Evolutionary conservation across 2,329 filamentous ascomycete genomes (phyloP).

Genomic region (Calonectria montana): DNA sequence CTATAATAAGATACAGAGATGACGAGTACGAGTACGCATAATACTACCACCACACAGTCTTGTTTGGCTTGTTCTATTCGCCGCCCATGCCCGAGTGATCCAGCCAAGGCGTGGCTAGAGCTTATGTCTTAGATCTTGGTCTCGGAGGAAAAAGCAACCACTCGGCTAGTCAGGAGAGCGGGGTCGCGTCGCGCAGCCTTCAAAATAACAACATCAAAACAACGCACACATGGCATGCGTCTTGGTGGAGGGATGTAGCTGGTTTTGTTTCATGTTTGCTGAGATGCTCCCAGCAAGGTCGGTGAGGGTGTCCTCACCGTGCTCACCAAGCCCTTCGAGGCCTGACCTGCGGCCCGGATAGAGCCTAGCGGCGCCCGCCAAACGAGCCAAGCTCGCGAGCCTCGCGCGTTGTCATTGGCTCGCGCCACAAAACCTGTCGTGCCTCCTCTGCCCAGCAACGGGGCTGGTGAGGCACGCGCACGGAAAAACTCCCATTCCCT

Average conservation of each 20-base stretch:
- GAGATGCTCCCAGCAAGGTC: not conserved
- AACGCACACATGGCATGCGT: not conserved
- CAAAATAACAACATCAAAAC: not conserved
- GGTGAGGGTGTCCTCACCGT: not conserved
- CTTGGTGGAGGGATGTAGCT: not conserved
- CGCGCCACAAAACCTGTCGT: not conserved
- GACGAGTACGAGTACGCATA: conserved; percentile 7
- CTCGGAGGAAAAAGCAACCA: not conserved
- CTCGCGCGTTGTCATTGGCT: conserved; percentile 22
- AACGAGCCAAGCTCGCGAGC: conserved; percentile 13
- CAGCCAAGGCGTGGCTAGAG: not conserved
- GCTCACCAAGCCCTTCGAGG: not conserved
- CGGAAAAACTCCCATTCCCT: conserved; percentile 42
- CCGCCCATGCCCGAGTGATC: not conserved
- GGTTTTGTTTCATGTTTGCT: not conserved
- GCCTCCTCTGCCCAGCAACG: conserved; percentile 1
- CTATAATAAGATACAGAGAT: conserved; percentile 2
- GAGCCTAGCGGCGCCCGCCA: conserved; percentile 24
- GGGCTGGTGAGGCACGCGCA: not conserved
- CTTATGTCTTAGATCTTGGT: conserved; percentile 11
- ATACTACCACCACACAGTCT: not conserved
- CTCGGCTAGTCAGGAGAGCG: not conserved
- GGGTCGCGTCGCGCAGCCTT: not conserved
- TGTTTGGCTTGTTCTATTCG: not conserved
- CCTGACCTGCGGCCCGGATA: conserved; percentile 16